Conservation (phyloP, 1,284 basidiomycete species). For the Apiotrichum mycotoxinovorans region DNA sequence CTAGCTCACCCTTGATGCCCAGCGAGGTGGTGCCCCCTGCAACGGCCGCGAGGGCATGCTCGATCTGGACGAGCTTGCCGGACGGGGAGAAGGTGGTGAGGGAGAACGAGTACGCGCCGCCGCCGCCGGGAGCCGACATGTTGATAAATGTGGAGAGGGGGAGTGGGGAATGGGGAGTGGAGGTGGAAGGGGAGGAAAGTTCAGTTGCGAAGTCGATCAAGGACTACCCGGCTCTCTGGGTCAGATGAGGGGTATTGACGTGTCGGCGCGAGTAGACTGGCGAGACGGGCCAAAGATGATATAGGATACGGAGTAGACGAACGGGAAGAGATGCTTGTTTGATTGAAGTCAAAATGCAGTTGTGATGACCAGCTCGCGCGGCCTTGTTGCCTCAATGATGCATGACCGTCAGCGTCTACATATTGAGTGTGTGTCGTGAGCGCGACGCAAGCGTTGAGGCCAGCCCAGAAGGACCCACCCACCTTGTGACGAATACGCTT, state of each 20-base stretch:
- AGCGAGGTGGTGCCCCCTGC: conserved; percentile 94
- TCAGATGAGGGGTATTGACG: no score
- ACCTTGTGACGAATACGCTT: neutral
- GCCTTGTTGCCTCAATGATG: neutral
- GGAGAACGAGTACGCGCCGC: conserved; percentile 66
- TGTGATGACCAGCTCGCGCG: no score
- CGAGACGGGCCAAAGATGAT: no score
- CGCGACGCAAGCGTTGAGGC: neutral
- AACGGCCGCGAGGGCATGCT: conserved; percentile 97
- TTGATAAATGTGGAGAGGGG: conserved; percentile 2
- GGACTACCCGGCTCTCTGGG: no score
- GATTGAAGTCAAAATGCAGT: no score
- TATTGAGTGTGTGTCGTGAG: neutral
- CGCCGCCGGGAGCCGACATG: conserved; percentile 51
- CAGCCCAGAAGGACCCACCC: neutral
- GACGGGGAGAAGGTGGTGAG: conserved; percentile 98
- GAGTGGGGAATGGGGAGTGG: neutral
- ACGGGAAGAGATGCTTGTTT: no score
- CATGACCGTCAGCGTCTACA: neutral
- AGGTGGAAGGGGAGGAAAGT: neutral
- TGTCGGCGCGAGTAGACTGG: no score
- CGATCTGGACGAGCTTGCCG: conserved; percentile 97
- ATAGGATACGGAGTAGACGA: no score
- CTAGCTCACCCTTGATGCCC: conserved; percentile 83
- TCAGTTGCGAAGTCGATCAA: neutral